These are phyloP conservation scores for Penicillium palitans DNA, from an alignment of 2,329 filamentous ascomycete genomes.

Conservation along the genomic window DNA sequence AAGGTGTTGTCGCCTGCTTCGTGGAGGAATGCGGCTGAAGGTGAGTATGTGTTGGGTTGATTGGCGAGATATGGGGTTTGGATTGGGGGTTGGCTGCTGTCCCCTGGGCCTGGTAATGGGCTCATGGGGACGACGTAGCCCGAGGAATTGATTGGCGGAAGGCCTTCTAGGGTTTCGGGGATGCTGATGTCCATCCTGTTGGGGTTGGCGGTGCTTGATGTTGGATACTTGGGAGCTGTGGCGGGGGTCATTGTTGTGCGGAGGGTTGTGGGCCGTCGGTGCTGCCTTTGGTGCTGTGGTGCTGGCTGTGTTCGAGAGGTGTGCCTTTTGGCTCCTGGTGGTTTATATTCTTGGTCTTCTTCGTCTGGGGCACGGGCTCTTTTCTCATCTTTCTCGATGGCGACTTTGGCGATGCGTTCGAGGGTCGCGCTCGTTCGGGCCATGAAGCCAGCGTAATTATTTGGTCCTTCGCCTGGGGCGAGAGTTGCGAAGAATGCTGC, in stretches of 20 bases:
- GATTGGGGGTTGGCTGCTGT: conserved; percentile 3
- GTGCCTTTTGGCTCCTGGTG: conserved; percentile 16
- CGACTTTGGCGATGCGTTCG: conserved; percentile 81
- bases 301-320: conserved; percentile 24
- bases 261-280: conserved; percentile 8
- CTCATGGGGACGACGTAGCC: conserved; percentile 37
- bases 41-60: neutral
- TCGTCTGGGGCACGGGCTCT: conserved; percentile 35
- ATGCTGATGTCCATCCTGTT: conserved; percentile 21
- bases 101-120: conserved; percentile 2
- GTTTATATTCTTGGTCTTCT: conserved; percentile 22
- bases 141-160: conserved; percentile 34
- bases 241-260: conserved; percentile 8
- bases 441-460: conserved; percentile 86
- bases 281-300: conserved; percentile 8
- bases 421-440: conserved; percentile 86
- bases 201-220: conserved; percentile 7
- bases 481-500: conserved; percentile 86
- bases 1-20: conserved; percentile 1
- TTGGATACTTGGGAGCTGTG: conserved; percentile 3
- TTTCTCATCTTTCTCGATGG: conserved; percentile 84
- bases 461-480: conserved; percentile 72
- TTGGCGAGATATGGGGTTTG: conserved; percentile 4
- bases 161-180: conserved; percentile 30
- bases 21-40: conserved; percentile 3